Evolutionary conservation across 2,329 filamentous ascomycete genomes (phyloP).

Genomic region (Hirsutella thompsonii): DNA sequence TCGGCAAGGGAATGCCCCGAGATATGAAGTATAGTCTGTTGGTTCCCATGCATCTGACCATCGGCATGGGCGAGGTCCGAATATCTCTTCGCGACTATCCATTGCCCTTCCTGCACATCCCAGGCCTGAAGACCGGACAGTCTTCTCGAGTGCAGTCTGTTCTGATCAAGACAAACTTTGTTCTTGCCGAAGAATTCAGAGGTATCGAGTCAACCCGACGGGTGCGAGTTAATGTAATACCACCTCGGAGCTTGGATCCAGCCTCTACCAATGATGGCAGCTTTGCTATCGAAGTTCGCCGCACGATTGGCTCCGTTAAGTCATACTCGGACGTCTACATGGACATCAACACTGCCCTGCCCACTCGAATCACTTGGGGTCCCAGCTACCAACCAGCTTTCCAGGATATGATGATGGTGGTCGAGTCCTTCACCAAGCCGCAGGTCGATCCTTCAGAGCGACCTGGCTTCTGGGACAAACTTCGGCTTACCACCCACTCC

Average conservation of each 20-base stretch:
- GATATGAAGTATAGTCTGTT: slow-evolving; percentile 85
- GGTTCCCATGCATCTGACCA: slow-evolving; percentile 76
- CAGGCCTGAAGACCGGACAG: slow-evolving; percentile 66
- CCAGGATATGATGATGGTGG: slow-evolving; percentile 99
- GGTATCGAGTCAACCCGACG: slow-evolving; percentile 67
- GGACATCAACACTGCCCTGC: slow-evolving; percentile 84
- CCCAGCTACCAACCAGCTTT: slow-evolving; percentile 96
- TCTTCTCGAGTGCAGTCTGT: slow-evolving; percentile 69
- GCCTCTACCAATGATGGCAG: slow-evolving; percentile 42
- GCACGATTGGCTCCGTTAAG: slow-evolving; percentile 90
- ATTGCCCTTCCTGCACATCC: slow-evolving; percentile 80
- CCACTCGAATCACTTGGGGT: slow-evolving; percentile 92
- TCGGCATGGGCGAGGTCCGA: slow-evolving; percentile 82
- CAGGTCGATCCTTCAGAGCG: slow-evolving; percentile 86
- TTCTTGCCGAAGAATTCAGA: slow-evolving; percentile 87
- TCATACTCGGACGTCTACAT: slow-evolving; percentile 88
- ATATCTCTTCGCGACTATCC: slow-evolving; percentile 89
- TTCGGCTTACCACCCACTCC: slow-evolving; percentile 87
- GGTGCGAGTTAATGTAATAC: slow-evolving; percentile 74
- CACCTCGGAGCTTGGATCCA: slow-evolving; percentile 46
- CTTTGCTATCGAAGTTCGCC: slow-evolving; percentile 74
- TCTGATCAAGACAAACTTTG: slow-evolving; percentile 79
- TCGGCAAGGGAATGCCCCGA: slow-evolving; percentile 93
- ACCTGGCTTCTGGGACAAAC: slow-evolving; percentile 98
- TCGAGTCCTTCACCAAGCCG: slow-evolving; percentile 94